These are phyloP conservation scores for Rubia balearica DNA, from an alignment of 305 asterid species.

Conservation along the genomic window DNA sequence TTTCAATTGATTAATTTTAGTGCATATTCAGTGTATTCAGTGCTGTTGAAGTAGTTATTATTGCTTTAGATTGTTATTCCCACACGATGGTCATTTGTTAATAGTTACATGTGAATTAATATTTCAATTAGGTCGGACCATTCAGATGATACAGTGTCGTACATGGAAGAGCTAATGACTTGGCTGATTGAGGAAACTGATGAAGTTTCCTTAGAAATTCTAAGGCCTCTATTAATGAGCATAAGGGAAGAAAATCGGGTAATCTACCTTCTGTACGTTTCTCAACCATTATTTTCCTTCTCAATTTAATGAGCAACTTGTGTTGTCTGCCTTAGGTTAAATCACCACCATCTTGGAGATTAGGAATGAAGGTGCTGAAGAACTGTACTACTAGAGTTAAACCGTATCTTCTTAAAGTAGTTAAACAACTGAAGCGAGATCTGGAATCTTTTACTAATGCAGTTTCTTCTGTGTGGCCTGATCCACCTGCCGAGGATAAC, in stretches of 20 bases:
- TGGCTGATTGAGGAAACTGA: constrained; percentile 61
- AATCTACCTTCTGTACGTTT: constrained; percentile 19
- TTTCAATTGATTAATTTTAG: neutral
- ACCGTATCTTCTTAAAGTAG: constrained; percentile 41
- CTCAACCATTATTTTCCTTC: constrained; percentile 15
- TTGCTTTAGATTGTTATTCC: neutral
- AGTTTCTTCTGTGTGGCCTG: constrained; percentile 39
- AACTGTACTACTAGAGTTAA: constrained; percentile 45
- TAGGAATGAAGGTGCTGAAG: constrained; percentile 56
- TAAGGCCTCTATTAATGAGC: constrained; percentile 57
- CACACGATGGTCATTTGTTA: neutral
- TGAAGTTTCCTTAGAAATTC: constrained; percentile 46
- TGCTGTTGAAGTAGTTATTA: neutral
- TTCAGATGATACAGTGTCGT: constrained; percentile 30
- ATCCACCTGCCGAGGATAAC: constrained; percentile 29
- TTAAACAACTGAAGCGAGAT: constrained; percentile 36
- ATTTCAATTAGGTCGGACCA: constrained; percentile 46
- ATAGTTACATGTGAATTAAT: neutral
- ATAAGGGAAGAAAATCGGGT: constrained; percentile 60
- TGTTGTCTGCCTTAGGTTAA: constrained; percentile 39
- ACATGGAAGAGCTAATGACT: constrained; percentile 73
- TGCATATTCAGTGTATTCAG: neutral
- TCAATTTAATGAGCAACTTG: constrained; percentile 11
- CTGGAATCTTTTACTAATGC: constrained; percentile 44
- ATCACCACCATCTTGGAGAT: constrained; percentile 52